phyloP scores from a whole-genome alignment of 371 early-diverging fungal species.

The Cokeromyces recurvatus region DNA sequence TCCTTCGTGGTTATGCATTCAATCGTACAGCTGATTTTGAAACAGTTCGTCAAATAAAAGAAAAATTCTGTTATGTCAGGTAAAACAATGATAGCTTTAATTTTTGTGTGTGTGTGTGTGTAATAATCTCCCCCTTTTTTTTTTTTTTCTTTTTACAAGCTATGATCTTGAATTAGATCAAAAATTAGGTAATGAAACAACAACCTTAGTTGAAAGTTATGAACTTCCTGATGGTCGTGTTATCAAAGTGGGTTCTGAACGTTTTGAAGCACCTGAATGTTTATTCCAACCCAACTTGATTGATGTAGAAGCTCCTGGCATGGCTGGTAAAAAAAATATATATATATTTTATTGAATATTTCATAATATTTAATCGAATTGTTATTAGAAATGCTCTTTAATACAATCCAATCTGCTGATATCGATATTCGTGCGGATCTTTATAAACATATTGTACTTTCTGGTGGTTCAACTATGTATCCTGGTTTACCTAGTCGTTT shows the following conservation, averaged over 20 bases:
- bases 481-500: conserved; percentile 94
- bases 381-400: conserved; percentile 80
- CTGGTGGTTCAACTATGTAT: conserved; percentile 98
- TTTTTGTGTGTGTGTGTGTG: background rate
- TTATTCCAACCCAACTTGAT: conserved; percentile 97
- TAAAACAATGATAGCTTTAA: conserved; percentile 19
- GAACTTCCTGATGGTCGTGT: conserved; percentile 98
- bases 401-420: conserved; percentile 87
- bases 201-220: conserved; percentile 92
- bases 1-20: conserved; percentile 93
- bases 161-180: conserved; percentile 93
- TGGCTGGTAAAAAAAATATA: conserved; percentile 66
- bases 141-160: conserved; percentile 34
- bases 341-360: background rate
- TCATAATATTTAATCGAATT: background rate
- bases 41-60: conserved; percentile 95
- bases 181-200: conserved; percentile 94
- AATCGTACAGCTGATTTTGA: conserved; percentile 98
- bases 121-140: background rate
- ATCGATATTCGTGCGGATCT: conserved; percentile 92
- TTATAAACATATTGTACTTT: conserved; percentile 95
- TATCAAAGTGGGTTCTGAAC: conserved; percentile 96
- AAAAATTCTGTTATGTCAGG: conserved; percentile 96
- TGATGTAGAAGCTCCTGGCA: conserved; percentile 89
- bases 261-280: conserved; percentile 98